Evolutionary conservation across 495 filamentous ascomycete species (phyloP), one percentile per base, ranked within the genome.

Genomic region (Polyplosphaeria fusca): DNA sequence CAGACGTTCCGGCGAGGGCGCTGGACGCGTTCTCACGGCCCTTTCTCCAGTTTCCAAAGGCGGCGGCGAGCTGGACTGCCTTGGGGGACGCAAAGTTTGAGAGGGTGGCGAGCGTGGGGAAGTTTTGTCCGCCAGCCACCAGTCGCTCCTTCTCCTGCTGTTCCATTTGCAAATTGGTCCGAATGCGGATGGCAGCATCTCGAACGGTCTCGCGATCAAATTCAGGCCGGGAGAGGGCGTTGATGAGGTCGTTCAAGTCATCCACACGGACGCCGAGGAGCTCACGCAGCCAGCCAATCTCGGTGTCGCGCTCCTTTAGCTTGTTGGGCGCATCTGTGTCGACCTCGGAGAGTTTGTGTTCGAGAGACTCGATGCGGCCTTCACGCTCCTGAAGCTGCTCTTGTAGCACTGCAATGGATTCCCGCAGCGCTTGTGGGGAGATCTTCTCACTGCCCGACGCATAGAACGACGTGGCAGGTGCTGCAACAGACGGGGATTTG

Each of bases 321-420:
- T 92, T 94, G 59, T 73, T 77, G 1, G 87, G 82, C 0, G 87
- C 86, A 26, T 93, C 84, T 20, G 81, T 74, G 58, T 92, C 89
- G 5, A 86, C 71, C 24, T 78, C 72, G 7, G 82, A 71, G 20
- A 90, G 72, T 46, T 83, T 76, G 39, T 82, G 79, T 72, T 95
- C 89, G 16, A 97, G 86, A 52, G 83, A 79, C 65, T 98, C 93
- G 64, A 97, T 94, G 22, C 80, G 82, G 19, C 82, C 79, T 72
- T 97, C 93, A 51, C 93, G 91, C 65, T 92, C 88, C 66, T 96
- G 92, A 40, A 98, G 81, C 66, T 98, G 93, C 68, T 95, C 91
- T 69, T 97, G 94, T 24, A 98, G 80, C 19, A 96, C 93, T 66
- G 94, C 79, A 66, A 98, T 95, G 5, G 92, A 95, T 71, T 98